Percentiles rank a stretch among this genome's conserved stretches.
Conservation (phyloP, 2,329 filamentous ascomycete genomes). For the Aspergillus sp. region DNA sequence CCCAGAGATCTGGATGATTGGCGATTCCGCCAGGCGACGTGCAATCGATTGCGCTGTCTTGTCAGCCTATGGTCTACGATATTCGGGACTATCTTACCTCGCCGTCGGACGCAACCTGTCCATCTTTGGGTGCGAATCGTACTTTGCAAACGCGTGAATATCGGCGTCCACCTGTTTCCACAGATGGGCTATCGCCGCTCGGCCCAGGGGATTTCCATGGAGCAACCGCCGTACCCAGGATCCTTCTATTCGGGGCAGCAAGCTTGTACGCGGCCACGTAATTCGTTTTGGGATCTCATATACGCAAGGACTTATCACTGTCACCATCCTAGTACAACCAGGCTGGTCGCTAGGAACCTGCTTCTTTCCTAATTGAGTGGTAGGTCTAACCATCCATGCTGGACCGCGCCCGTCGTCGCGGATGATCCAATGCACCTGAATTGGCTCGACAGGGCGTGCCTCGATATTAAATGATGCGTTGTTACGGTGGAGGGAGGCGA, state of each 20-base stretch:
- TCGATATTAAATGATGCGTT: constrained; percentile 13
- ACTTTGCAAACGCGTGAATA: constrained; percentile 16
- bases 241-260: constrained; percentile 16
- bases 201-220: constrained; percentile 24
- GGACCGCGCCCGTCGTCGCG: constrained; percentile 20
- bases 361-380: constrained; percentile 18
- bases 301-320: constrained; percentile 19
- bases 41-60: constrained; percentile 21
- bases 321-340: constrained; percentile 22
- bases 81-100: background rate
- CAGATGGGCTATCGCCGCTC: constrained; percentile 17
- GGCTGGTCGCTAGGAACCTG: constrained; percentile 24
- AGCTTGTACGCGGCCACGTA: background rate
- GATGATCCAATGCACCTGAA: constrained; percentile 28
- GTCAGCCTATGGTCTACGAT: too few species aligned
- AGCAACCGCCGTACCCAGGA: constrained; percentile 22
- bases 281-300: constrained; percentile 20
- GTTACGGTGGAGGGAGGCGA: constrained; percentile 24
- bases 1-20: constrained; percentile 26
- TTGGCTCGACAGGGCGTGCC: constrained; percentile 2
- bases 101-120: constrained; percentile 17
- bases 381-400: constrained; percentile 26
- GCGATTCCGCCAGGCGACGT: constrained; percentile 23
- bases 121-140: constrained; percentile 21
- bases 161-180: constrained; percentile 21